Conservation (phyloP, 805 yeast genomes). For the Monosporozyma solicola region DNA sequence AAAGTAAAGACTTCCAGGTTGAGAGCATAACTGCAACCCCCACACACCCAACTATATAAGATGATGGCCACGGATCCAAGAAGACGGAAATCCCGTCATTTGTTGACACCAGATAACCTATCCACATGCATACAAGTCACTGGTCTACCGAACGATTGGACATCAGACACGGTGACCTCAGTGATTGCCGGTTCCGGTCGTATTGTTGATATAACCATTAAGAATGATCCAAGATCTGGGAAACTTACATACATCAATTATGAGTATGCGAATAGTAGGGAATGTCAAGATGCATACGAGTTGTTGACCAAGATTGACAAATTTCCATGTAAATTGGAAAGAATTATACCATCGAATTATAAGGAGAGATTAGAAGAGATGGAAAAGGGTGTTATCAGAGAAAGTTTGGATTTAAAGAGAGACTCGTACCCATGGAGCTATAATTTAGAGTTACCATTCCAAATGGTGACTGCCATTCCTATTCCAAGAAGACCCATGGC, state of each 20-base stretch:
- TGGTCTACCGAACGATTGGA: constrained; percentile 66
- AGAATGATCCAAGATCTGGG: constrained; percentile 32
- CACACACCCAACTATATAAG: not conserved
- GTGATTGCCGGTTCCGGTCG: constrained; percentile 68
- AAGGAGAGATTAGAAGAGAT: constrained; percentile 5
- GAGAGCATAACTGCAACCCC: not conserved
- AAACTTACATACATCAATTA: constrained; percentile 36
- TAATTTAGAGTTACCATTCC: constrained; percentile 27
- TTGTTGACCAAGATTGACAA: constrained; percentile 20
- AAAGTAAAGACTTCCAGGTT: not conserved
- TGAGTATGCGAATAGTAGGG: constrained; percentile 20
- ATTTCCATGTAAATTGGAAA: constrained; percentile 22
- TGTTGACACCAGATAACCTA: constrained; percentile 24
- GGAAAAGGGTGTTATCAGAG: not conserved
- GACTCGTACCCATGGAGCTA: constrained; percentile 27
- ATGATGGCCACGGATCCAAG: constrained; percentile 25
- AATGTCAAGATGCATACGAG: constrained; percentile 22
- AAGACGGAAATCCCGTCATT: constrained; percentile 26
- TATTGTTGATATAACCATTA: constrained; percentile 46
- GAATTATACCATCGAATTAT: constrained; percentile 20
- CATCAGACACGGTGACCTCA: constrained; percentile 48
- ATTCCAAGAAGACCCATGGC: constrained; percentile 23
- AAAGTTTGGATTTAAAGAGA: constrained; percentile 15
- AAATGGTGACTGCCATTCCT: constrained; percentile 29
- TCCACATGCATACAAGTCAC: constrained; percentile 25